Evolutionary conservation across 257 asterid species (phyloP).

Genomic region (Avicennia marina): DNA sequence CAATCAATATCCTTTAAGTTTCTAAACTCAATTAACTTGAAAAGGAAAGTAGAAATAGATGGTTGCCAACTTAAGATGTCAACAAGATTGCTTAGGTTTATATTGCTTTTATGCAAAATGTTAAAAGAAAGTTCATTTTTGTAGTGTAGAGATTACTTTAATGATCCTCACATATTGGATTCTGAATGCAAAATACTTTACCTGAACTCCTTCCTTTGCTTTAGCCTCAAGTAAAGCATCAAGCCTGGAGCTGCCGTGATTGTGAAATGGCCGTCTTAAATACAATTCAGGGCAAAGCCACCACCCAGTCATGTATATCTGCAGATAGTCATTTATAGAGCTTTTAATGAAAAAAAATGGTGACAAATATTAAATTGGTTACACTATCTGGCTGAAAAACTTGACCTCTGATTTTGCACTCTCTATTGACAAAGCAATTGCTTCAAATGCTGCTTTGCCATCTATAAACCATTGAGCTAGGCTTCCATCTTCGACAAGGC

Average conservation of each 20-base stretch:
- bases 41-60: no score
- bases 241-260: slow-evolving; percentile 65
- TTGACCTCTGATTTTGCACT: slow-evolving; percentile 80
- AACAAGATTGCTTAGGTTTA: no score
- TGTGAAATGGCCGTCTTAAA: slow-evolving; percentile 75
- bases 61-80: no score
- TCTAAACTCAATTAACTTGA: no score
- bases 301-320: slow-evolving; percentile 98
- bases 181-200: slow-evolving; percentile 21
- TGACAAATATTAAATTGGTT: slow-evolving; percentile 12
- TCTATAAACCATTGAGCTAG: slow-evolving; percentile 94
- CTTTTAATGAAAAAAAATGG: slow-evolving; percentile 6
- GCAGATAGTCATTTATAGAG: slow-evolving; percentile 17
- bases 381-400: slow-evolving; percentile 15
- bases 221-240: slow-evolving; percentile 78
- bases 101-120: no score
- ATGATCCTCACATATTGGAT: neutral
- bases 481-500: slow-evolving; percentile 76
- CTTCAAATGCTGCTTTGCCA: slow-evolving; percentile 89
- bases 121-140: no score
- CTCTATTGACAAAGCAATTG: slow-evolving; percentile 80
- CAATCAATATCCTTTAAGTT: neutral
- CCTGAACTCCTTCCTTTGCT: slow-evolving; percentile 97
- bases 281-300: slow-evolving; percentile 98
- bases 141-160: no score